Evolutionary conservation across 345 rosid species (phyloP).

Genomic region (Citrus unshiu): DNA sequence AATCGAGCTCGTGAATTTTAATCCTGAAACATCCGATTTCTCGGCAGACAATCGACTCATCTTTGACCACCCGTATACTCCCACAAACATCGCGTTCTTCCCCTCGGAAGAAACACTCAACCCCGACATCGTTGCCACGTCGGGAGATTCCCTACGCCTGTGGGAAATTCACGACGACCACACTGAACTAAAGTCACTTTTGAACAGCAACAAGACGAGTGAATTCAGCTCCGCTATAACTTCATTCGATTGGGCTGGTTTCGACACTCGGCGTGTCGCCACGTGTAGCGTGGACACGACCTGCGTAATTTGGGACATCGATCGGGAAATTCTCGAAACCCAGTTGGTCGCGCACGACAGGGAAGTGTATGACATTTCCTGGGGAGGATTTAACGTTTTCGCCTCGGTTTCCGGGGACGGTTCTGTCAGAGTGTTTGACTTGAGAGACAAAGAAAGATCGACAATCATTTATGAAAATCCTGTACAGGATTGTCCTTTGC

Average conservation of each 20-base stretch:
- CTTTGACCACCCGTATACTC: conserved; percentile 61
- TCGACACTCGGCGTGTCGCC: conserved; percentile 40
- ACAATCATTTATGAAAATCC: conserved; percentile 58
- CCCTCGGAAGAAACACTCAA: conserved; percentile 40
- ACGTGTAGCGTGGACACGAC: conserved; percentile 49
- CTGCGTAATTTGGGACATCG: conserved; percentile 54
- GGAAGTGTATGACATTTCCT: conserved; percentile 57
- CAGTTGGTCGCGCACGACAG: conserved; percentile 62
- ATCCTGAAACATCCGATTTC: conserved; percentile 32
- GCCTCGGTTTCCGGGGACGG: conserved; percentile 64
- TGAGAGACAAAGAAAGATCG: conserved; percentile 54
- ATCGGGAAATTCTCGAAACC: conserved; percentile 36
- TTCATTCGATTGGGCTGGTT: conserved; percentile 62
- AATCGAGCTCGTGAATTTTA: conserved; percentile 49
- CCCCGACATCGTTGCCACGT: conserved; percentile 47
- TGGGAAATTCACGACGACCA: conserved; percentile 54
- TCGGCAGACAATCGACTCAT: conserved; percentile 37
- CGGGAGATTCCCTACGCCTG: conserved; percentile 53
- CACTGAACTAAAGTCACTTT: conserved; percentile 39
- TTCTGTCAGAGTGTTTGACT: conserved; percentile 53
- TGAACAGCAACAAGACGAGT: conserved; percentile 39
- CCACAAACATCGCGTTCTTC: conserved; percentile 55
- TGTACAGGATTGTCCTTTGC: conserved; percentile 25
- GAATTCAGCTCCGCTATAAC: conserved; percentile 50
- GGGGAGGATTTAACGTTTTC: conserved; percentile 55